These are phyloP conservation scores for Linderniella brevidens DNA, from an alignment of 257 asterid genomes.

Conservation along the genomic window DNA sequence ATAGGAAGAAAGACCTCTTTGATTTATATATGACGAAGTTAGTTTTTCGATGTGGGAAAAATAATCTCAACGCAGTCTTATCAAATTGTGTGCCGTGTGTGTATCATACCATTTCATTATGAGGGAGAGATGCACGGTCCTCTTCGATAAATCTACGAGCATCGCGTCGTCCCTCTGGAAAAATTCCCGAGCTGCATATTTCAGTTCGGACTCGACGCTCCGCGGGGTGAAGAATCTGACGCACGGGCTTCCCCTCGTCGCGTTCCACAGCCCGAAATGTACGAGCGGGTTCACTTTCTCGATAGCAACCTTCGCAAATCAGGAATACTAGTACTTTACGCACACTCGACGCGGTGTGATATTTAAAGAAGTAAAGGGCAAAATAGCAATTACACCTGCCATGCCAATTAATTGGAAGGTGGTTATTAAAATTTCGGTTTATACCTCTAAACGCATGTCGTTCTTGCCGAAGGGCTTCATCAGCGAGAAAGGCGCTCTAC, in stretches of 20 bases:
- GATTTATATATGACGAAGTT: no score
- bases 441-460: constrained; percentile 75
- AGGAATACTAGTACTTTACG: no score
- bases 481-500: constrained; percentile 65
- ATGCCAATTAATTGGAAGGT: no score
- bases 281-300: constrained; percentile 42
- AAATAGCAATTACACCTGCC: no score
- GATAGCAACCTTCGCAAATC: constrained; percentile 39
- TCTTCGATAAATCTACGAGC: constrained; percentile 69
- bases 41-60: no score
- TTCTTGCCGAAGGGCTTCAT: constrained; percentile 52
- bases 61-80: no score
- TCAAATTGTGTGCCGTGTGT: no score
- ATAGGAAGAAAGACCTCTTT: no score
- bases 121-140: constrained; percentile 54
- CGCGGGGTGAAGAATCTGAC: constrained; percentile 48
- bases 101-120: constrained; percentile 69
- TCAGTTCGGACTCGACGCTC: constrained; percentile 52
- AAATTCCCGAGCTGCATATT: constrained; percentile 55
- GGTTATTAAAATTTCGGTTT: neutral
- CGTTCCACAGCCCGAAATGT: constrained; percentile 78
- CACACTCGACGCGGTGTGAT: no score
- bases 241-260: constrained; percentile 72
- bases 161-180: constrained; percentile 64
- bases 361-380: no score